phyloP scores from a whole-genome alignment of 305 asterid genomes.

The Fraxinus nigra region DNA sequence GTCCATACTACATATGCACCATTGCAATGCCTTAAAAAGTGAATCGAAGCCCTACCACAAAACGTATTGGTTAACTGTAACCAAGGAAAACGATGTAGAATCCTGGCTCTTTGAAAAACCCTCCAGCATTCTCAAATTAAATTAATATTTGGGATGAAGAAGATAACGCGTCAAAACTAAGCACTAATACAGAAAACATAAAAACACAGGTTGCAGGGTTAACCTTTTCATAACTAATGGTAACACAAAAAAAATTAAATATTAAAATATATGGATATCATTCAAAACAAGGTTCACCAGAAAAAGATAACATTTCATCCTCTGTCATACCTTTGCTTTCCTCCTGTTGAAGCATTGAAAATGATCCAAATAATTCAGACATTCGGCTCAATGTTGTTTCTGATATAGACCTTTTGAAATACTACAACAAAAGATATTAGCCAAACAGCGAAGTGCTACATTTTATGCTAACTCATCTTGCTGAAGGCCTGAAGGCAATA shows the following conservation, averaged over 20 bases:
- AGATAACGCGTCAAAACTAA: neutral
- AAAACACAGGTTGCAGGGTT: neutral
- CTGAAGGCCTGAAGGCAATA: neutral
- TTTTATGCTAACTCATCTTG: neutral
- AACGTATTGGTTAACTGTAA: neutral
- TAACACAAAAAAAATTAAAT: neutral
- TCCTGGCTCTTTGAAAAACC: neutral
- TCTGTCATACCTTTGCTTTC: conserved; percentile 52
- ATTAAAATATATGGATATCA: neutral
- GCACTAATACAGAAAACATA: neutral
- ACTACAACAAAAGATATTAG: conserved; percentile 39
- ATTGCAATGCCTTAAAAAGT: neutral
- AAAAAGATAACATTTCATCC: conserved; percentile 1
- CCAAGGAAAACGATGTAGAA: neutral
- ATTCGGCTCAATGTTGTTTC: conserved; percentile 63
- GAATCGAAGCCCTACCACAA: neutral
- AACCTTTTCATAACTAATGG: neutral
- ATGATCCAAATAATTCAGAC: conserved; percentile 63
- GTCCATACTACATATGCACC: neutral
- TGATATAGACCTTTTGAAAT: conserved; percentile 64
- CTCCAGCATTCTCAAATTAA: neutral
- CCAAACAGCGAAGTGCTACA: conserved; percentile 20
- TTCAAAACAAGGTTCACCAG: conserved; percentile 6
- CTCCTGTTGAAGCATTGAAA: conserved; percentile 47
- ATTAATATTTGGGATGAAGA: neutral